Conservation (phyloP, 31 red algal genomes). For the Endocladia muricata region DNA sequence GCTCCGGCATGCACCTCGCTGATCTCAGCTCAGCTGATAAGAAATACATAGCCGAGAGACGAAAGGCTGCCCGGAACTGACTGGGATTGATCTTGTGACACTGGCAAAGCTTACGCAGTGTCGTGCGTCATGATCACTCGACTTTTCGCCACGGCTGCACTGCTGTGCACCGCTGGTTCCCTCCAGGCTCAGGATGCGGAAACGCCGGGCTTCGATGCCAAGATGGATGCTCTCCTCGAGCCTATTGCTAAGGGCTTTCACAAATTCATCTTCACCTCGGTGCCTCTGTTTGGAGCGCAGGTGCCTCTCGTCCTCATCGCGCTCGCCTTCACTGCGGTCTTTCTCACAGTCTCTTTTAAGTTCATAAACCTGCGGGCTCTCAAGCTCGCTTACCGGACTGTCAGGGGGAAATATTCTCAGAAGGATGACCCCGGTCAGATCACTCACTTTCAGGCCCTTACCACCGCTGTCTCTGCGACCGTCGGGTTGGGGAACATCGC, state of each 20-base stretch:
- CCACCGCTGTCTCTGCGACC: constrained; percentile 11
- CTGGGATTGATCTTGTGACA: too few relatives aligned
- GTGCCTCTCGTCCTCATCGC: not conserved
- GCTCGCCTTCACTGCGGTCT: not conserved
- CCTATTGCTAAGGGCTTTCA: not conserved
- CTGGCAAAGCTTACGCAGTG: too few relatives aligned
- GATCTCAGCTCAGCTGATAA: too few relatives aligned
- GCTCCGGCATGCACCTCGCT: too few relatives aligned
- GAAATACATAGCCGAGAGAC: too few relatives aligned
- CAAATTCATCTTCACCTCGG: not conserved
- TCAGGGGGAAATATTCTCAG: not conserved
- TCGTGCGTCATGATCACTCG: not conserved
- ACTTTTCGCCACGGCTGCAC: not conserved
- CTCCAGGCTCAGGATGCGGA: not conserved
- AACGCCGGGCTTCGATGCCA: not conserved
- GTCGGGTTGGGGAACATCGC: constrained; percentile 18
- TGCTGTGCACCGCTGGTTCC: not conserved
- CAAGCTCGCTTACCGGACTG: not conserved
- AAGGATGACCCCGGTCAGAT: not conserved
- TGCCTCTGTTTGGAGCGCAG: not conserved
- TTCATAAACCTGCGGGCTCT: not conserved
- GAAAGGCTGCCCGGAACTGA: too few relatives aligned
- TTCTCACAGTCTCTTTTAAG: not conserved
- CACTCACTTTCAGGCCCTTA: constrained; percentile 14
- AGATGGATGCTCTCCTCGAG: not conserved